phyloP scores from a whole-genome alignment of 176 grass and related monocot species.

The Metroxylon sagu region DNA sequence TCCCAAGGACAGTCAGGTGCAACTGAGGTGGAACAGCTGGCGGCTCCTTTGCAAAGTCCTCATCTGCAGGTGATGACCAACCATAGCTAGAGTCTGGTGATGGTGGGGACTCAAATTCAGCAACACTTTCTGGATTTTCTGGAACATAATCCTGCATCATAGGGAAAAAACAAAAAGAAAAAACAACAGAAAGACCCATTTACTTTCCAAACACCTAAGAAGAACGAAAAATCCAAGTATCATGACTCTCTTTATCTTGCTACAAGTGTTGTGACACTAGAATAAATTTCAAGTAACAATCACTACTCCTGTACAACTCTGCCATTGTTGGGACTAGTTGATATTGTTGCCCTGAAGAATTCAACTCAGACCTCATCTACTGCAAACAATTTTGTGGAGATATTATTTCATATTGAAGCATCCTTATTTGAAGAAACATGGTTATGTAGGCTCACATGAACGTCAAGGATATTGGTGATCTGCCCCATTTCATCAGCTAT shows the following conservation, averaged over 20 bases:
- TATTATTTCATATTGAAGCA: not conserved
- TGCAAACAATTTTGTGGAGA: not conserved
- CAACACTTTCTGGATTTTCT: conserved; percentile 74
- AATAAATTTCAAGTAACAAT: no score
- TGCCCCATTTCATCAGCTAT: conserved; percentile 67
- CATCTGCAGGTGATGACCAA: conserved; percentile 56
- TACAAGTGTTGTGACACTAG: no score
- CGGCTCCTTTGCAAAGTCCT: conserved; percentile 88
- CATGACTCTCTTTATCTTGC: not conserved
- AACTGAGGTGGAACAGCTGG: conserved; percentile 71
- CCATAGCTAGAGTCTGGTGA: conserved; percentile 81
- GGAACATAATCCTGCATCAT: conserved; percentile 79
- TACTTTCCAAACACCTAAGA: not conserved
- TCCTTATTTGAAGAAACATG: not conserved
- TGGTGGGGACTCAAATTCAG: conserved; percentile 64
- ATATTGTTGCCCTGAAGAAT: no score
- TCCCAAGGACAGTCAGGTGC: conserved; percentile 65
- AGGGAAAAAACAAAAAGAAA: not conserved
- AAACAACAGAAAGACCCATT: not conserved
- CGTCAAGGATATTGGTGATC: conserved; percentile 82
- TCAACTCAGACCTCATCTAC: no score
- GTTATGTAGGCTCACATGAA: conserved; percentile 56
- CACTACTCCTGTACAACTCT: no score
- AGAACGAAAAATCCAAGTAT: not conserved
- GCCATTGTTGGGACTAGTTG: no score